Base-by-base conservation (phyloP, 768 basidiomycete genomes). In the Sarcodon aspratus region DNA sequence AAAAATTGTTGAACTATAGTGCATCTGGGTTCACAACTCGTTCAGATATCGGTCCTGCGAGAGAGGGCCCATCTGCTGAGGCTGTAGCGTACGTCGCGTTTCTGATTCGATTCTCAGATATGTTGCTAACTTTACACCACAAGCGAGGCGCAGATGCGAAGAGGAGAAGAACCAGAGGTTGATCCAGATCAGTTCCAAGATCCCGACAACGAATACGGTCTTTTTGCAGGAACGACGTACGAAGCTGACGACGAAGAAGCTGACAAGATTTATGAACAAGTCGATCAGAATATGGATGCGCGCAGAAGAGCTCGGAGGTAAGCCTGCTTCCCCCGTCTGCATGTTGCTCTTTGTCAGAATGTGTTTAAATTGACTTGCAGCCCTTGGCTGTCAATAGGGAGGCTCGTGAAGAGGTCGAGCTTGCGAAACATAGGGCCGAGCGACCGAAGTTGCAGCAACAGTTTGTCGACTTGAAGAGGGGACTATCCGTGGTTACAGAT, bases 181-280 rank as follows among this genome's bases (percentile, higher is more conserved):
- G 90, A 91, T 63, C 85, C 89, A 0, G 95, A 95, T 6, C 85
- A 88, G 57, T 92, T 87, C 59, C 90, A 94, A 64, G 95, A 99
- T 63, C 96, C 95, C 18, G 96, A 99, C 61, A 95, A 97, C 62
- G 94, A 98, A 68, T 85, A 82, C 55, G 95, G 95, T 21, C 74
- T 98, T 6, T 98, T 99, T 61, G 89, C 93, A 4, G 93, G 94
- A 10, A 94, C 86, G 8, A 89, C 90, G 0, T 97, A 99, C 62
- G 94, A 99, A 62, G 84, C 86, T 49, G 96, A 98, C 55, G 96
- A 99, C 52, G 94, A 97, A 56, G 96, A 98, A 63, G 96, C 95
- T 0, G 95, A 98, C 64, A 78, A 76, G 61, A 96, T 96, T 46
- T 99, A 95, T 62, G 95, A 96, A 21, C 58, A 69, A n/a, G 94